Base-by-base conservation (phyloP, 768 basidiomycete species). In the Russula ochroleuca region DNA sequence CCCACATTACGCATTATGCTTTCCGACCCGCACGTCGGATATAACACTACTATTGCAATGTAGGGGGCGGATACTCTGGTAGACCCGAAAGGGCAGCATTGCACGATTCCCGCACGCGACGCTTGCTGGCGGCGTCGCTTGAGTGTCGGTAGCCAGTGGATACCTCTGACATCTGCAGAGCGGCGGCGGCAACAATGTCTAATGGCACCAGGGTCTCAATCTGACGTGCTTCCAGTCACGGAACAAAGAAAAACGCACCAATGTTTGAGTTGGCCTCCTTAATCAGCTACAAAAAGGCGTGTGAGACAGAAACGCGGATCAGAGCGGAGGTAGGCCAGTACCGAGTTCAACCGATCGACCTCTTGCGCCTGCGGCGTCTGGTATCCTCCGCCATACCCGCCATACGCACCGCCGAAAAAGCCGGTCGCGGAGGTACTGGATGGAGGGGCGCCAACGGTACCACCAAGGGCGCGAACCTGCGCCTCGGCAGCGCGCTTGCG, bases 121-220 rank as follows among this genome's bases (percentile, higher is more conserved):
- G 78, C 72, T 90, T 92, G 70, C 88, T 87, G 7, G 87, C 82
- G 31, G 77, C 59, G 72, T 92, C 90, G 2, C 79, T 78, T 8
- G 90, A 91, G 52, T 88, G 87, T 33, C 88, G 82, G 70, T 92
- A 92, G 9, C 85, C 85, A 21, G 77, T 68, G 67, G 82, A 84
- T 21, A 89, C 88, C 70, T 92, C 90, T 67, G 83, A 80, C 76
- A 92, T 83, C 75, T 92, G 90, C 73, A 89, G 86, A 1, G 82
- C 77, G 0, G 85, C 86, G 1, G 90, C 90, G 8, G 82, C 81
- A 21, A 89, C 79, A 3, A 84, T 82, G 68, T 86, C 87, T 88
- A 25, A 47, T 31, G 25, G 8, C 8, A 3, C 5, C 41, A 21
- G 3, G 41, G 19, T 45, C 7, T 45, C 38, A 47, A 31, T 23